Percentiles rank a stretch among this genome's conserved stretches.
phyloP scores from a whole-genome alignment of 192 early-diverging fungal genomes.

The Linnemannia exigua region DNA sequence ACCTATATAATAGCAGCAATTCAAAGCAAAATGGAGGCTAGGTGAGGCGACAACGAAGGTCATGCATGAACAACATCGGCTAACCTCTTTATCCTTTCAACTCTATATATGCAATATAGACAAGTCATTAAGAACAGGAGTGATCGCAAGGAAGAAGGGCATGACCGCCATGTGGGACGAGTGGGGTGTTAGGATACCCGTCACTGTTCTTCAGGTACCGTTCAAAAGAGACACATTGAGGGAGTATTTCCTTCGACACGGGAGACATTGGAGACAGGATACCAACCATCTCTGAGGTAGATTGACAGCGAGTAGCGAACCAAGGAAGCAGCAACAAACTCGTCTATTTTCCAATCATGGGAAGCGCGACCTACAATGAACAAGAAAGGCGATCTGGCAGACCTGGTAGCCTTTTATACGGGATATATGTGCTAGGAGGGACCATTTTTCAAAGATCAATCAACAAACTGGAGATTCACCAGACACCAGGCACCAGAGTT shows the following conservation, averaged over 20 bases:
- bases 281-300: not conserved
- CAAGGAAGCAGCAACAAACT: not conserved
- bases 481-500: not conserved
- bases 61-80: not conserved
- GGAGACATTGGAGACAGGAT: not conserved
- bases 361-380: too few species aligned
- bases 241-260: not conserved
- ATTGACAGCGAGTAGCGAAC: too few species aligned
- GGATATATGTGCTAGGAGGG: not conserved
- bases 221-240: not conserved
- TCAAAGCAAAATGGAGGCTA: not conserved
- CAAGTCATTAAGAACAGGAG: slow-evolving; percentile 78
- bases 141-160: slow-evolving; percentile 93
- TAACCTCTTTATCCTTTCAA: not conserved
- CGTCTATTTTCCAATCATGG: not conserved
- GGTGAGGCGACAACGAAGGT: not conserved
- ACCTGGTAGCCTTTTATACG: not conserved
- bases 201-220: slow-evolving; percentile 88
- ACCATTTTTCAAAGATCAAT: not conserved
- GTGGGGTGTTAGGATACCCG: slow-evolving; percentile 90
- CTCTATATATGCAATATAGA: slow-evolving; percentile 10
- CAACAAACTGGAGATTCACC: not conserved
- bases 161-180: slow-evolving; percentile 97
- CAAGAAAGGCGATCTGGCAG: not conserved
- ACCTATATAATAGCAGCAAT: not conserved